Conservation (phyloP, 2,329 filamentous ascomycete species). For the Colletotrichum paranaense region DNA sequence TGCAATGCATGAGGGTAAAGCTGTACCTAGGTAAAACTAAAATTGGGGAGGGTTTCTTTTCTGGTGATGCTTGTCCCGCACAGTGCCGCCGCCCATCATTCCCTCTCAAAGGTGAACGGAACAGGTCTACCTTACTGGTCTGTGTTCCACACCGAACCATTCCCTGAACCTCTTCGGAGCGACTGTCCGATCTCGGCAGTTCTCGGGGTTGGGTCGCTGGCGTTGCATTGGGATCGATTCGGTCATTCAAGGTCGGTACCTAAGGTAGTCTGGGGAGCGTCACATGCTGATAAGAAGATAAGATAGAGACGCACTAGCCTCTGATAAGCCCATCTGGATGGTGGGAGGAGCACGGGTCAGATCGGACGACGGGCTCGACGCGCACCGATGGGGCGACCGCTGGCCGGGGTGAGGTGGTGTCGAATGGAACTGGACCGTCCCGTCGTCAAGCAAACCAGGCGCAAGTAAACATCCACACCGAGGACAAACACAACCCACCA, state of each 20-base stretch:
- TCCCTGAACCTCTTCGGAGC: background rate
- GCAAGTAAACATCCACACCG: background rate
- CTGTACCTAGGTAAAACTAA: background rate
- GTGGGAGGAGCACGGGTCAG: background rate
- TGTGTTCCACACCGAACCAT: background rate
- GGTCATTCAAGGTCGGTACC: too few relatives aligned
- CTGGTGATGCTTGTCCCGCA: background rate
- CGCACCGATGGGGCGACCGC: background rate
- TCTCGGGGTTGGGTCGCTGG: background rate
- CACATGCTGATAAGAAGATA: background rate
- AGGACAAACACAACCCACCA: background rate
- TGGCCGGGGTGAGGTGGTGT: too few relatives aligned
- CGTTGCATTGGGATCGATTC: background rate
- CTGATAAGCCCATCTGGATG: background rate
- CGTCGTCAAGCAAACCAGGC: background rate
- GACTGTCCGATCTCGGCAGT: slow-evolving; percentile 26
- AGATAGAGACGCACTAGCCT: background rate
- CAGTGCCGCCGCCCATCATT: background rate
- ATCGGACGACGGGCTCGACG: slow-evolving; percentile 3
- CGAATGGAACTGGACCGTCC: background rate
- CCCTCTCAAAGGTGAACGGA: background rate
- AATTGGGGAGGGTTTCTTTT: background rate
- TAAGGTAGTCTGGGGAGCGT: background rate
- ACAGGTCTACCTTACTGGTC: background rate
- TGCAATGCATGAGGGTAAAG: too few relatives aligned